These are phyloP conservation scores for Corinectria fuckeliana DNA, from an alignment of 2,329 filamentous ascomycete species.

Conservation along the genomic window DNA sequence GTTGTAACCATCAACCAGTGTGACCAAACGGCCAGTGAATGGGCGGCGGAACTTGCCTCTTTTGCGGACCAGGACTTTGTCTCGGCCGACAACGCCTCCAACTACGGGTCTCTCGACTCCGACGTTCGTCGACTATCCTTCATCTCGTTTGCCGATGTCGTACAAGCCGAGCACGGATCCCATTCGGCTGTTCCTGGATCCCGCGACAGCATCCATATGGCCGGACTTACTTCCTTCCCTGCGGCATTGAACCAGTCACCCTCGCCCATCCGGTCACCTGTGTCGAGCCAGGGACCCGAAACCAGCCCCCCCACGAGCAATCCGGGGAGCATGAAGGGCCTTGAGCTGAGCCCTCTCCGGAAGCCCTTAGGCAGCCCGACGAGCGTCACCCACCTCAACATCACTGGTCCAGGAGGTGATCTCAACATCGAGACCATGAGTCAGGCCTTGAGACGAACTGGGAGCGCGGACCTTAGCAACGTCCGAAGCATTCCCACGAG, in stretches of 20 bases:
- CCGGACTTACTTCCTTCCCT: constrained; percentile 69
- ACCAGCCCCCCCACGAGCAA: constrained; percentile 80
- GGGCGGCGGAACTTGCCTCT: constrained; percentile 64
- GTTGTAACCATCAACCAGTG: constrained; percentile 66
- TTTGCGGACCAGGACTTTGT: constrained; percentile 54
- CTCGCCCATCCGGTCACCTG: constrained; percentile 80
- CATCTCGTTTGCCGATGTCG: constrained; percentile 95
- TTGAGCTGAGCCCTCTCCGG: constrained; percentile 72
- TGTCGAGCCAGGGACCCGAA: constrained; percentile 71
- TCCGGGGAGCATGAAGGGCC: constrained; percentile 73
- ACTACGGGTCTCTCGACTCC: constrained; percentile 77
- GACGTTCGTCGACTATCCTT: constrained; percentile 89
- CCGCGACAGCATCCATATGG: constrained; percentile 73
- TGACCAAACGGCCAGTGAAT: constrained; percentile 54
- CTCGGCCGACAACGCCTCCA: constrained; percentile 69
- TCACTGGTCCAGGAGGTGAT: constrained; percentile 60
- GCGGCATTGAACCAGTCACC: constrained; percentile 69
- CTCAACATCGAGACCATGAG: constrained; percentile 93
- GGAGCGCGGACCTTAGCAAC: constrained; percentile 76
- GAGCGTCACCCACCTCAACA: constrained; percentile 55
- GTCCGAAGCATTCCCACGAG: constrained; percentile 64
- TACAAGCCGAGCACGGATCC: constrained; percentile 80
- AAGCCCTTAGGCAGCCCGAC: constrained; percentile 69
- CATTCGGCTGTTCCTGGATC: constrained; percentile 57
- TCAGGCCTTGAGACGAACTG: constrained; percentile 84